Evolutionary conservation across 2,329 filamentous ascomycete genomes (phyloP).

Genomic region (Aspergillus felis): DNA sequence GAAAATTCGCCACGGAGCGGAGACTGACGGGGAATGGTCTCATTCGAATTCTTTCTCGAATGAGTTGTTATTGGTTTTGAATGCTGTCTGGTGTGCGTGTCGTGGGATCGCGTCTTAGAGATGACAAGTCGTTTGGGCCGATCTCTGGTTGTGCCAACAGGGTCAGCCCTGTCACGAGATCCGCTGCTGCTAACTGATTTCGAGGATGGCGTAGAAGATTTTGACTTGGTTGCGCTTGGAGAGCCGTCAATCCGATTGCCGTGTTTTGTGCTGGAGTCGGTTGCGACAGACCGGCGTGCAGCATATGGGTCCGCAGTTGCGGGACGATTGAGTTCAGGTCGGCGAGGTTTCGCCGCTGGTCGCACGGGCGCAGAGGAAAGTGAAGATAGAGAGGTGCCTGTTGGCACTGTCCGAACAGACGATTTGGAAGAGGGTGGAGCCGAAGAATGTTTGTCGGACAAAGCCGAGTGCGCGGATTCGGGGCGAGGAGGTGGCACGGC

Average conservation of each 20-base stretch:
- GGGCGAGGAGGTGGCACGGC: conserved; percentile 48
- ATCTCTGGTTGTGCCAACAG: conserved; percentile 23
- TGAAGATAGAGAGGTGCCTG: conserved; percentile 35
- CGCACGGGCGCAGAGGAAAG: conserved; percentile 59
- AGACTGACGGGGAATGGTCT: conserved; percentile 14
- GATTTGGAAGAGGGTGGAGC: conserved; percentile 30
- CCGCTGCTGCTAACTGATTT: conserved; percentile 27
- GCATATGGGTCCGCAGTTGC: conserved; percentile 34
- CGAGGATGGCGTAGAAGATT: conserved; percentile 30
- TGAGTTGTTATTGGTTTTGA: conserved; percentile 18
- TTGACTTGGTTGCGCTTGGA: conserved; percentile 22
- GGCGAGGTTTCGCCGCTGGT: conserved; percentile 36
- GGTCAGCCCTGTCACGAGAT: conserved; percentile 30
- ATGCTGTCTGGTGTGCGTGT: conserved; percentile 11
- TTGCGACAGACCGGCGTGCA: conserved; percentile 46
- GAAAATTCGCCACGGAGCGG: conserved; percentile 1
- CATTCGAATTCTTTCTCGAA: conserved; percentile 19
- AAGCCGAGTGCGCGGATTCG: conserved; percentile 54
- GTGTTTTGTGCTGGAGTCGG: conserved; percentile 44
- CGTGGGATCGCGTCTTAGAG: conserved; percentile 25
- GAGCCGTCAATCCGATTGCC: conserved; percentile 22
- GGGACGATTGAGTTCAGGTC: conserved; percentile 34
- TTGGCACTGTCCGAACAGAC: conserved; percentile 33
- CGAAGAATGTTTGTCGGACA: conserved; percentile 40
- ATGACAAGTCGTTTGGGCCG: conserved; percentile 32